A percentile compares a stretch with the other conserved stretches of the same genome.
Conservation (phyloP, 2,329 filamentous ascomycete genomes). For the Ascochyta clinopodiicola region DNA sequence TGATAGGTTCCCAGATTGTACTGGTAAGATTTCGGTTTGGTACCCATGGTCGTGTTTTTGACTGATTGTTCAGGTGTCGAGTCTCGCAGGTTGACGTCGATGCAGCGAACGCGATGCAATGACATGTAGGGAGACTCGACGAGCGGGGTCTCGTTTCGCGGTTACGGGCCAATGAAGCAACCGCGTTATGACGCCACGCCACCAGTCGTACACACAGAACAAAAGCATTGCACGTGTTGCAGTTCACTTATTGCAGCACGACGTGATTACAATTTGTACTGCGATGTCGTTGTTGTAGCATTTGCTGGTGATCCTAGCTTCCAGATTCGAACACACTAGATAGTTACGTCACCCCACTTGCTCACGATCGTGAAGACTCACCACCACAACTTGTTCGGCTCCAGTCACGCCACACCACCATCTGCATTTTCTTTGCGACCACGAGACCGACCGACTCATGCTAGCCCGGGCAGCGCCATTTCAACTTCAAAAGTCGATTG, state of each 20-base stretch:
- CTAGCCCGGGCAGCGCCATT: not conserved
- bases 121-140: not conserved
- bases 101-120: not conserved
- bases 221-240: not conserved
- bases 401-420: conserved; percentile 20
- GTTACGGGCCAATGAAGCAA: conserved; percentile 8
- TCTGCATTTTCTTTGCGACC: not conserved
- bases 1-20: conserved; percentile 66
- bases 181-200: conserved; percentile 6
- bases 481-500: not conserved
- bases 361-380: conserved; percentile 28
- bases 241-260: not conserved
- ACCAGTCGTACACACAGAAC: not conserved
- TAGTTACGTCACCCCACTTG: conserved; percentile 37
- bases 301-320: not conserved
- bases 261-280: not conserved
- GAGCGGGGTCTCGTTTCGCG: conserved; percentile 14
- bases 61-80: too few relatives aligned
- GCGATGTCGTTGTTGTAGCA: not conserved
- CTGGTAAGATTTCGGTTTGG: conserved; percentile 32
- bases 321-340: not conserved
- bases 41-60: conserved; percentile 1
- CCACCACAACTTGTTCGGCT: conserved; percentile 2
- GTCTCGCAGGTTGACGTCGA: not conserved
- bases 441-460: not conserved